Evolutionary conservation across 371 early-diverging fungal genomes (phyloP).

Genomic region (Syncephalis fuscata): DNA sequence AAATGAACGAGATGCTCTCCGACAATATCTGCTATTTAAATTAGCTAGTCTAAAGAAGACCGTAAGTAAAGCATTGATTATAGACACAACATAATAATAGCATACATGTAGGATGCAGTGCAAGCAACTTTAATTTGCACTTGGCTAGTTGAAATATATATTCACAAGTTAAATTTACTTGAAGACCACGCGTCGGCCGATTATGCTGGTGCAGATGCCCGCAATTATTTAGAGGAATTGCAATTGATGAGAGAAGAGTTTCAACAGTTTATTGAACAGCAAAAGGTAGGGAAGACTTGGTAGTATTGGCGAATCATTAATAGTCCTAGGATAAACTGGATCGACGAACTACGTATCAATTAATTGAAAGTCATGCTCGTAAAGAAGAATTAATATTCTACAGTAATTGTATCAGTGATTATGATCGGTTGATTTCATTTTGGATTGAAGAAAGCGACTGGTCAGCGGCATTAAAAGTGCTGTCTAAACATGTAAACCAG

Average conservation of each 20-base stretch:
- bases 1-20: constrained; percentile 54
- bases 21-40: constrained; percentile 50
- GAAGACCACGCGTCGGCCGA: constrained; percentile 36
- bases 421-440: constrained; percentile 57
- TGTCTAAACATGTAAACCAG: constrained; percentile 44
- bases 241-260: constrained; percentile 5
- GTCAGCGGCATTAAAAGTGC: constrained; percentile 47
- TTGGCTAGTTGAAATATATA: constrained; percentile 78
- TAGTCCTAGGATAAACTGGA: constrained; percentile 25
- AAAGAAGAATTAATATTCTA: constrained; percentile 55
- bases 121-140: constrained; percentile 68
- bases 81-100: too few relatives aligned
- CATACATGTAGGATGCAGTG: constrained; percentile 44
- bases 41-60: constrained; percentile 33
- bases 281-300: neutral
- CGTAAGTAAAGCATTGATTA: too few relatives aligned
- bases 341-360: constrained; percentile 46
- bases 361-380: constrained; percentile 74
- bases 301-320: neutral
- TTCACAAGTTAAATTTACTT: constrained; percentile 51
- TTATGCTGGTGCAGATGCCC: constrained; percentile 18
- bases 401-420: constrained; percentile 62
- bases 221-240: constrained; percentile 7
- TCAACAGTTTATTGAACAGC: neutral
- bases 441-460: constrained; percentile 64